Conservation (phyloP, 345 rosid species). For the Eucalyptus tenuipes region DNA sequence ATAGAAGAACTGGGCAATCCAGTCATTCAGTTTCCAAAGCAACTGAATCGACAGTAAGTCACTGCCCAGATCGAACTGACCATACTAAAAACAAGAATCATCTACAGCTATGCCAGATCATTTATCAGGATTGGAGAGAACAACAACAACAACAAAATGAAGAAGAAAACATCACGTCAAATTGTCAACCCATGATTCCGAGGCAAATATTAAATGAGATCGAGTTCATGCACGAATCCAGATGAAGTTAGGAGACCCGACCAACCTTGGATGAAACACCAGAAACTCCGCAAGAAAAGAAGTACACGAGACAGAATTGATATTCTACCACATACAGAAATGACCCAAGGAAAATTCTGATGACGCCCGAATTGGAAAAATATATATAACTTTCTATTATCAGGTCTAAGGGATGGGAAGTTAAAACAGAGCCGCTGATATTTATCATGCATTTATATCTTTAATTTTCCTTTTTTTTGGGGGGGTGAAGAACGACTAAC, state of each 20-base stretch:
- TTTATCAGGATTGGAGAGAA: not conserved
- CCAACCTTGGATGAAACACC: not conserved
- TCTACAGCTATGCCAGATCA: not conserved
- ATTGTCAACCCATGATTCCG: not conserved
- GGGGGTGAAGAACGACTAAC: not conserved
- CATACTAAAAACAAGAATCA: not conserved
- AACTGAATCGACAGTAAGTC: not conserved
- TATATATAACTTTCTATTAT: not conserved
- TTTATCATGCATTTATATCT: not conserved
- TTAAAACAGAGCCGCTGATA: not conserved
- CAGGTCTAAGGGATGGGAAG: not conserved
- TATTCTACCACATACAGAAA: not conserved
- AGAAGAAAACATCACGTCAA: not conserved
- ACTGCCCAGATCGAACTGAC: not conserved
- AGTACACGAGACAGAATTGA: not conserved
- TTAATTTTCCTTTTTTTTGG: not conserved
- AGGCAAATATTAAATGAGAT: not conserved
- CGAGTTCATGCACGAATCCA: not conserved
- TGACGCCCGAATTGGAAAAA: not conserved
- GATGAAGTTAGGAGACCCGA: not conserved
- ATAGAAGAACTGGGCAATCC: not conserved
- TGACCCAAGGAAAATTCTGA: not conserved
- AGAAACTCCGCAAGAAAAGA: not conserved
- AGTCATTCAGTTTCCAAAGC: not conserved
- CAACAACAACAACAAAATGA: not conserved